These are phyloP conservation scores for Flaveria ramosissima DNA, from an alignment of 129 eudicot genomes.

Conservation along the genomic window DNA sequence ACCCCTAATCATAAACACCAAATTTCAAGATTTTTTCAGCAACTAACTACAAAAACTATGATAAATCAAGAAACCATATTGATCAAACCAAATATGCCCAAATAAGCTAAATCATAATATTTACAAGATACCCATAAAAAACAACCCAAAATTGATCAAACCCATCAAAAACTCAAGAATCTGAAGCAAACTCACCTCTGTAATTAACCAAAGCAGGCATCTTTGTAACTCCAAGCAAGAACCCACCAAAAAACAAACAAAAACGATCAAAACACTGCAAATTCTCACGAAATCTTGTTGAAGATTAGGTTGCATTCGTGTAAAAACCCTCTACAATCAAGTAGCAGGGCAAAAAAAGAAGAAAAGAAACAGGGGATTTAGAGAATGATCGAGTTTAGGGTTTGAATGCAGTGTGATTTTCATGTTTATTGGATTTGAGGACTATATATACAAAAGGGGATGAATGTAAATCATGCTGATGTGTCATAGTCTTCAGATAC, in stretches of 20 bases:
- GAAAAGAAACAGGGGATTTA: background rate
- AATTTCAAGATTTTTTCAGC: slow-evolving; percentile 3
- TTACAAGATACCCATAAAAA: background rate
- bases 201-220: slow-evolving; percentile 95
- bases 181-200: slow-evolving; percentile 60
- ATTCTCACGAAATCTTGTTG: slow-evolving; percentile 30
- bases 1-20: background rate
- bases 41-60: background rate
- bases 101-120: background rate
- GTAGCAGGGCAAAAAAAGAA: slow-evolving; percentile 47
- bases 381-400: slow-evolving; percentile 22
- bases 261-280: slow-evolving; percentile 24
- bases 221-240: slow-evolving; percentile 34
- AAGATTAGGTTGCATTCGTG: slow-evolving; percentile 50
- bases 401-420: slow-evolving; percentile 20
- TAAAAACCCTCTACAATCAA: slow-evolving; percentile 44
- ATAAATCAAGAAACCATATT: background rate
- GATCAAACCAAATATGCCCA: background rate
- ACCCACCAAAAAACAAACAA: slow-evolving; percentile 47
- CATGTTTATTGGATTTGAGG: slow-evolving; percentile 9
- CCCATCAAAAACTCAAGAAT: background rate
- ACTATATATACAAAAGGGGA: slow-evolving; percentile 35
- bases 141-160: background rate
- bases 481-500: slow-evolving; percentile 48
- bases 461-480: slow-evolving; percentile 42